A percentile compares a stretch with the other conserved stretches of the same genome.
Evolutionary conservation across 352 stramenopile genomes (phyloP).

Genomic region (Pythium angustatum): DNA sequence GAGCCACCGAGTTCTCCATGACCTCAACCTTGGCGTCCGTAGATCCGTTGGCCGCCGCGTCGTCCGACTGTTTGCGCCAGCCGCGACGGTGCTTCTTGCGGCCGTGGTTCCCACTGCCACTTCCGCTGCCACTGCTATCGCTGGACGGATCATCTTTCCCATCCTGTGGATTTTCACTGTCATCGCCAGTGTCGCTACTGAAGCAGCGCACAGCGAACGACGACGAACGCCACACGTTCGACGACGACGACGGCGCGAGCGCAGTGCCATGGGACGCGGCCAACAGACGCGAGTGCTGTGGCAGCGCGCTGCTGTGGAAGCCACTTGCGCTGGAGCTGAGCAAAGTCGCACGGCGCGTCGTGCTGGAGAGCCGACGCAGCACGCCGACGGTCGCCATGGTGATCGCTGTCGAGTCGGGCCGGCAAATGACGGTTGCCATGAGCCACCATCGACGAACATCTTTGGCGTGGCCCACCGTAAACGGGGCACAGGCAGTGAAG

Average conservation of each 20-base stretch:
- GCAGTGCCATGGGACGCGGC: neutral
- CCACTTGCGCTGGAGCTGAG: constrained; percentile 3
- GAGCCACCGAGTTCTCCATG: constrained; percentile 63
- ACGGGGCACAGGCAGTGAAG: neutral
- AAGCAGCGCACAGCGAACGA: constrained; percentile 25
- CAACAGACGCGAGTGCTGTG: constrained; percentile 1
- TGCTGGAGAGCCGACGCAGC: constrained; percentile 28
- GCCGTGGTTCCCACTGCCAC: constrained; percentile 2
- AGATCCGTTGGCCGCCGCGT: constrained; percentile 1
- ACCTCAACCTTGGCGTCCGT: constrained; percentile 47
- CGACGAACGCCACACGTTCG: constrained; percentile 23
- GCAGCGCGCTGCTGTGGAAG: constrained; percentile 5
- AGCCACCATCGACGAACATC: constrained; percentile 10
- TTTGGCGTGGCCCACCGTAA: constrained; percentile 21
- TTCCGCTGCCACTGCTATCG: neutral
- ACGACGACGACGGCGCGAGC: neutral
- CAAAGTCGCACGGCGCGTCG: constrained; percentile 23
- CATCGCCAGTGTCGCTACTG: constrained; percentile 19
- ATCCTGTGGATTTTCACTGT: constrained; percentile 31
- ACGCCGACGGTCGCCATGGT: constrained; percentile 30
- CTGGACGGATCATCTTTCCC: constrained; percentile 1
- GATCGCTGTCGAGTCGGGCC: neutral
- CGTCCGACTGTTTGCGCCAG: constrained; percentile 21
- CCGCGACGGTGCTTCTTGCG: constrained; percentile 27
- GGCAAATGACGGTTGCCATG: constrained; percentile 15